These are phyloP conservation scores for Geosmithia flava DNA, from an alignment of 2,329 filamentous ascomycete species.

Conservation along the genomic window DNA sequence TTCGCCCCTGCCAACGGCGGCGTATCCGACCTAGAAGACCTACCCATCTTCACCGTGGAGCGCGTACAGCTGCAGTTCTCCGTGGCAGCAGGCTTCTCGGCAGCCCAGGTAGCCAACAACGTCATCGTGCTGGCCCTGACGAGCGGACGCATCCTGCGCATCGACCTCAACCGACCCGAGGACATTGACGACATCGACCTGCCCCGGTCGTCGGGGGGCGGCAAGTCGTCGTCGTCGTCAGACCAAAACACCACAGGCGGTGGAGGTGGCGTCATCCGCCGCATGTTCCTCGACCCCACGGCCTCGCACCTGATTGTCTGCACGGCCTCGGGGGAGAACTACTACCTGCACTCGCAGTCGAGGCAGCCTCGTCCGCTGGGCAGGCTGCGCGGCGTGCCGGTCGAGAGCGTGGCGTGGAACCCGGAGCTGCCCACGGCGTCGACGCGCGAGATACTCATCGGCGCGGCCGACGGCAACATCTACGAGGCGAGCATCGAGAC, in stretches of 20 bases:
- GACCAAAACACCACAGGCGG: conserved; percentile 76
- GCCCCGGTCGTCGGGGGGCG: neutral
- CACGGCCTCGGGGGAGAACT: conserved; percentile 88
- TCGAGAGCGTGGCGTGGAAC: conserved; percentile 92
- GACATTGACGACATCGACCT: conserved; percentile 73
- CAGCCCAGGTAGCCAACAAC: conserved; percentile 94
- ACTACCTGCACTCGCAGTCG: conserved; percentile 93
- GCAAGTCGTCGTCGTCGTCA: neutral
- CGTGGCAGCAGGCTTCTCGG: conserved; percentile 89
- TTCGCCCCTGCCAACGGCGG: conserved; percentile 52
- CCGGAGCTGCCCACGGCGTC: conserved; percentile 85
- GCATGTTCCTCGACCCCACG: conserved; percentile 95
- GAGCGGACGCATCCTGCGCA: conserved; percentile 83
- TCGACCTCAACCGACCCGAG: conserved; percentile 84
- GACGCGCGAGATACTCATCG: conserved; percentile 85
- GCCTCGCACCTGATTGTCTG: conserved; percentile 89
- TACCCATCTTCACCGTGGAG: conserved; percentile 92
- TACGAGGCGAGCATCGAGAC: conserved; percentile 95
- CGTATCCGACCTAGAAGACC: conserved; percentile 45
- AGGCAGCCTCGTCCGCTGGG: conserved; percentile 74
- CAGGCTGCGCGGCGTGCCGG: conserved; percentile 70
- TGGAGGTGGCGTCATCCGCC: conserved; percentile 81
- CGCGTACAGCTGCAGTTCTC: conserved; percentile 88
- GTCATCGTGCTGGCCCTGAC: conserved; percentile 86
- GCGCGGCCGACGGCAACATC: conserved; percentile 84